A percentile compares a stretch with the other conserved stretches of the same genome.
Conservation (phyloP, 768 basidiomycete species). For the Boletus edulis region DNA sequence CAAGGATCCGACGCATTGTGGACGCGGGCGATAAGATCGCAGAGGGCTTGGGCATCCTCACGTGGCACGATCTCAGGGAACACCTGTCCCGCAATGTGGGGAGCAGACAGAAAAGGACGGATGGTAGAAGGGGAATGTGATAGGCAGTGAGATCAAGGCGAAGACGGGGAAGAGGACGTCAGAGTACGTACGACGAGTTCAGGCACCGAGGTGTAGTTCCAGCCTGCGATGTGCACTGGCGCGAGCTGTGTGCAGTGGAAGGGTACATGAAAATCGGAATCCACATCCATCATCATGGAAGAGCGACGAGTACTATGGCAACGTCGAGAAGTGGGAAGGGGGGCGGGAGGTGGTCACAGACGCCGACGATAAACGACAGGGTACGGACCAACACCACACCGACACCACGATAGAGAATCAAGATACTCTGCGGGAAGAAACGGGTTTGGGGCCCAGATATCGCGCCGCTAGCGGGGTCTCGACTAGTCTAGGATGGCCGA, state of each 20-base stretch:
- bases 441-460: conserved; percentile 7
- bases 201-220: conserved; percentile 26
- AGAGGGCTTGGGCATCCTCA: conserved; percentile 23
- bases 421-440: conserved; percentile 11
- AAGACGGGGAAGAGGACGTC: neutral
- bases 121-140: neutral
- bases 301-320: neutral
- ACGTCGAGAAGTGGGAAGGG: neutral
- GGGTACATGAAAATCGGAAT: conserved; percentile 24
- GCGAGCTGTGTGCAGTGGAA: conserved; percentile 31
- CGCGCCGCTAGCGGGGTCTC: conserved; percentile 3
- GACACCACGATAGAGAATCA: neutral
- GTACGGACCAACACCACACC: neutral
- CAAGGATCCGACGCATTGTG: conserved; percentile 15
- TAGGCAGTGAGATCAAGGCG: neutral
- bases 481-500: neutral
- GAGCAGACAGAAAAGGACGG: neutral
- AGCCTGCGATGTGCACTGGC: conserved; percentile 24
- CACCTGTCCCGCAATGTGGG: conserved; percentile 8
- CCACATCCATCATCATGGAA: conserved; percentile 17
- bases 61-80: conserved; percentile 20
- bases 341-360: neutral
- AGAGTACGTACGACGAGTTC: conserved; percentile 26
- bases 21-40: conserved; percentile 12
- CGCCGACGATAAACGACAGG: neutral